These are phyloP conservation scores for Zangia roseola DNA, from an alignment of 768 basidiomycete species.

Conservation along the genomic window DNA sequence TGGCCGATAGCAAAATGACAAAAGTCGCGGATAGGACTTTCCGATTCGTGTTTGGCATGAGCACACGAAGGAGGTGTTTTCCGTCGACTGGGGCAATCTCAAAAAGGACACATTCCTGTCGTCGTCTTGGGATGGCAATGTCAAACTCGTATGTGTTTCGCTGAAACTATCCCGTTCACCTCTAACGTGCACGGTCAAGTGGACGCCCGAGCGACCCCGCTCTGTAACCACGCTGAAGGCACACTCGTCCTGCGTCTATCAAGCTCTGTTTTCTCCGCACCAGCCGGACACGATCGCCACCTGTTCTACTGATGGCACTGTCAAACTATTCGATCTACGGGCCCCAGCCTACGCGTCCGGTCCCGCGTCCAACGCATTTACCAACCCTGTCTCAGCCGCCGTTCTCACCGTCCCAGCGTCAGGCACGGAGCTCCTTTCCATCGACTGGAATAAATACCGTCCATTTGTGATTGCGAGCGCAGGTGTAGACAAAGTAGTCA, in stretches of 20 bases:
- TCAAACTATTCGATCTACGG: conserved; percentile 81
- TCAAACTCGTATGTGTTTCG: conserved; percentile 72
- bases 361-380: conserved; percentile 54
- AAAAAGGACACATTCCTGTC: conserved; percentile 86
- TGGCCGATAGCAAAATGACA: conserved; percentile 28
- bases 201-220: conserved; percentile 78
- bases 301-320: conserved; percentile 83
- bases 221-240: conserved; percentile 83
- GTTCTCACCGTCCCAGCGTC: conserved; percentile 79
- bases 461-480: conserved; percentile 74
- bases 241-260: conserved; percentile 83
- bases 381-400: conserved; percentile 65
- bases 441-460: conserved; percentile 94
- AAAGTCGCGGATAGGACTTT: conserved; percentile 58
- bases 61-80: conserved; percentile 89
- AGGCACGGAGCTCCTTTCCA: conserved; percentile 70
- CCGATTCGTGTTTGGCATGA: conserved; percentile 94
- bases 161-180: not conserved
- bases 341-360: conserved; percentile 56
- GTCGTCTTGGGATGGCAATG: conserved; percentile 87
- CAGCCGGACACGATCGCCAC: conserved; percentile 78
- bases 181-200: conserved; percentile 45
- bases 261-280: conserved; percentile 91
- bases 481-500: conserved; percentile 73
- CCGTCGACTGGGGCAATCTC: conserved; percentile 94